phyloP scores from a whole-genome alignment of 2,329 filamentous ascomycete genomes.

The Diplodia seriata region DNA sequence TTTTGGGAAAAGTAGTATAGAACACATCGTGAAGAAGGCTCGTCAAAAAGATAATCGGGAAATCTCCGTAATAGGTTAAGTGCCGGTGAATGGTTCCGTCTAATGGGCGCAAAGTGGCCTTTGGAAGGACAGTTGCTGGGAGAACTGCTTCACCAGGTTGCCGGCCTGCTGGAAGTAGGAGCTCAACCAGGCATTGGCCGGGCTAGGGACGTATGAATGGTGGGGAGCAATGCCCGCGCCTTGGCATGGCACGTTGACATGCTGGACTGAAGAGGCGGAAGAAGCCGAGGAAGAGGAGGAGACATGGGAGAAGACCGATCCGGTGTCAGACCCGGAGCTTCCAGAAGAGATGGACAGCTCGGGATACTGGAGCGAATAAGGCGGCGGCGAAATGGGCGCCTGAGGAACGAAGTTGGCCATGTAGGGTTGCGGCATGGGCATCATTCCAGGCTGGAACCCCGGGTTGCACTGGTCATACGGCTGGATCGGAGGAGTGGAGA shows the following conservation, averaged over 20 bases:
- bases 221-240: conserved; percentile 34
- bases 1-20: conserved; percentile 42
- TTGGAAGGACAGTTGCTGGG: conserved; percentile 46
- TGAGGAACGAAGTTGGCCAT: conserved; percentile 44
- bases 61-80: conserved; percentile 33
- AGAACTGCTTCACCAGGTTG: conserved; percentile 48
- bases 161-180: conserved; percentile 49
- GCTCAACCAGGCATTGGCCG: conserved; percentile 49
- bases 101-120: conserved; percentile 49
- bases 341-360: conserved; percentile 45
- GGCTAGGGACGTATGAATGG: conserved; percentile 47
- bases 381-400: conserved; percentile 41
- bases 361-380: conserved; percentile 37
- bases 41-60: conserved; percentile 35
- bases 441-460: conserved; percentile 37
- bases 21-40: conserved; percentile 45
- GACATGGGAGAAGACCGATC: conserved; percentile 50
- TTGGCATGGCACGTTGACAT: conserved; percentile 23
- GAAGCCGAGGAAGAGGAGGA: conserved; percentile 41
- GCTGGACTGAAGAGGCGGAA: conserved; percentile 18
- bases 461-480: conserved; percentile 46
- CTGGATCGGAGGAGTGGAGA: conserved; percentile 54
- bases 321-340: conserved; percentile 50
- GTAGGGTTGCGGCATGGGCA: conserved; percentile 40
- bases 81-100: conserved; percentile 25